Percentiles rank a stretch among this genome's conserved stretches.
Conservation (phyloP, 495 filamentous ascomycete genomes). For the Stereocaulon alpinum region DNA sequence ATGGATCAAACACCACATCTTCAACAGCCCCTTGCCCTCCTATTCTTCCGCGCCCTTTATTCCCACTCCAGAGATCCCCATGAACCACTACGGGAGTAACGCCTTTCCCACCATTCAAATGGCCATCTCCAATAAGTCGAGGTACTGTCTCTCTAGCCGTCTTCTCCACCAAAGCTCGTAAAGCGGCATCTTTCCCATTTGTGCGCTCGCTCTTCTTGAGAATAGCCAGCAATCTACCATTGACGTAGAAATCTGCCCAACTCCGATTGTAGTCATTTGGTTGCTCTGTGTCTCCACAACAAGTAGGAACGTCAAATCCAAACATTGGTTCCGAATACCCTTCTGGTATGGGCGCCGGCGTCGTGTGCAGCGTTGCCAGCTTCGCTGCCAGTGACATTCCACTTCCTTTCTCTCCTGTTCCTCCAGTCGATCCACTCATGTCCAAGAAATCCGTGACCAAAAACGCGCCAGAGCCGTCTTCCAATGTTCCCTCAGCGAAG, state of each 20-base stretch:
- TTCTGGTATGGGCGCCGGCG: slow-evolving; percentile 54
- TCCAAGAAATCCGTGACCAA: slow-evolving; percentile 77
- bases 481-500: slow-evolving; percentile 57
- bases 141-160: slow-evolving; percentile 57
- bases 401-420: slow-evolving; percentile 20
- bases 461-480: slow-evolving; percentile 46
- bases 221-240: slow-evolving; percentile 60
- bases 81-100: slow-evolving; percentile 71
- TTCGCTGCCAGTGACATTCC: slow-evolving; percentile 56
- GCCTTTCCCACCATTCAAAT: slow-evolving; percentile 48
- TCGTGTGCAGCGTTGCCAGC: slow-evolving; percentile 70
- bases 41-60: slow-evolving; percentile 58
- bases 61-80: slow-evolving; percentile 88
- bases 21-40: slow-evolving; percentile 44
- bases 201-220: slow-evolving; percentile 42
- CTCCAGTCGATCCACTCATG: slow-evolving; percentile 32
- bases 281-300: slow-evolving; percentile 76
- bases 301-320: slow-evolving; percentile 75
- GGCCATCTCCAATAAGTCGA: slow-evolving; percentile 53
- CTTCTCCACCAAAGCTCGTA: slow-evolving; percentile 52
- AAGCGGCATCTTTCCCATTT: slow-evolving; percentile 53
- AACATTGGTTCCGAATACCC: slow-evolving; percentile 52
- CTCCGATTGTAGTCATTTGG: slow-evolving; percentile 55
- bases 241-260: slow-evolving; percentile 79
- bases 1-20: slow-evolving; percentile 79